A percentile compares a stretch with the other conserved stretches of the same genome.
Conservation (phyloP, 164 flowering plant species). For the Saururus chinensis region DNA sequence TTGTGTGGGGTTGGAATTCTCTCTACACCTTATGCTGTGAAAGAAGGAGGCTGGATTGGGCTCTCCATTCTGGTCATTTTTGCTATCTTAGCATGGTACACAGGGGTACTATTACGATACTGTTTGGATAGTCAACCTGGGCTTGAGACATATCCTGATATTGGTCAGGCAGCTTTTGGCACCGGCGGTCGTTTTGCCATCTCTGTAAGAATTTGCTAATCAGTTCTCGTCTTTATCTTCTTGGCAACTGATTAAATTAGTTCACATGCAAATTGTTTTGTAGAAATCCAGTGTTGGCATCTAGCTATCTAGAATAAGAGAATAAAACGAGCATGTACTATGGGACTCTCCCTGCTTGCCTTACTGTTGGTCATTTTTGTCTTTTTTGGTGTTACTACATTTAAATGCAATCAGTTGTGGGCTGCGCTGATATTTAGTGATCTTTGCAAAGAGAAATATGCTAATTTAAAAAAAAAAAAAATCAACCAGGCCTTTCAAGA, state of each 20-base stretch:
- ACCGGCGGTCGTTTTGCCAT: slow-evolving; percentile 56
- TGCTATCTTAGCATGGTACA: slow-evolving; percentile 73
- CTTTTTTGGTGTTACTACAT: no score
- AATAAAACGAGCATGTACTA: no score
- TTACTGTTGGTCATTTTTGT: no score
- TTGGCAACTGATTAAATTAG: slow-evolving; percentile 23
- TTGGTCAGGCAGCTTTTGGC: slow-evolving; percentile 99
- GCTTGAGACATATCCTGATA: slow-evolving; percentile 92
- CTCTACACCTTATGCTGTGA: slow-evolving; percentile 81
- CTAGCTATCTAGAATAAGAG: no score
- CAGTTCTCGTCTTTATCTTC: not conserved
- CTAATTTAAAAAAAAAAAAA: no score
- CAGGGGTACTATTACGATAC: slow-evolving; percentile 75
- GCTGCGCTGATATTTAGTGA: no score
- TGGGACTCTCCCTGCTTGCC: no score
- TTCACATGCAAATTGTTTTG: no score
- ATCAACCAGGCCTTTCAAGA: no score
- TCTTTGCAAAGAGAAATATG: no score
- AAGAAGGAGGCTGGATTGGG: slow-evolving; percentile 91
- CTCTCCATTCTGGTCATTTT: slow-evolving; percentile 51
- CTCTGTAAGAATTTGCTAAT: slow-evolving; percentile 40
- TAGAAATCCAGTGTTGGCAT: no score
- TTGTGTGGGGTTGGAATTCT: slow-evolving; percentile 96
- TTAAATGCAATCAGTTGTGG: no score
- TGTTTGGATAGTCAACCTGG: slow-evolving; percentile 93